Evolutionary conservation across 306 rosid species (phyloP).

Genomic region (peach (Prunus persica)): Prunus_persica_NCBIv2 NC_034011.1:21605501-21606000

Average conservation of each 20-base stretch:
- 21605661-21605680: conserved; percentile 4
- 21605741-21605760: conserved; percentile 80
- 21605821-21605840: neutral
- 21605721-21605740: conserved; percentile 85
- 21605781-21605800: conserved; percentile 46
- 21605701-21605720: conserved; percentile 94
- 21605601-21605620: conserved; percentile 20
- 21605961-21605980: neutral
- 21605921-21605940: neutral
- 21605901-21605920: neutral
- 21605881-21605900: neutral
- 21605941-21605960: neutral
- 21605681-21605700: conserved; percentile 90
- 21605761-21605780: conserved; percentile 83
- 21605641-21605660: neutral
- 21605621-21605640: neutral
- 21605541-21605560: conserved; percentile 92
- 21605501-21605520: conserved; percentile 91
- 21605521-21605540: conserved; percentile 78
- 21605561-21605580: conserved; percentile 93
- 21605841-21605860: neutral
- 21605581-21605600: conserved; percentile 95
- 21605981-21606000: neutral
- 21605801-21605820: conserved; percentile 63
- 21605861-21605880: conserved; percentile 4